Evolutionary conservation across 1,284 basidiomycete genomes (phyloP).

Genomic region (Mycena sp.): DNA sequence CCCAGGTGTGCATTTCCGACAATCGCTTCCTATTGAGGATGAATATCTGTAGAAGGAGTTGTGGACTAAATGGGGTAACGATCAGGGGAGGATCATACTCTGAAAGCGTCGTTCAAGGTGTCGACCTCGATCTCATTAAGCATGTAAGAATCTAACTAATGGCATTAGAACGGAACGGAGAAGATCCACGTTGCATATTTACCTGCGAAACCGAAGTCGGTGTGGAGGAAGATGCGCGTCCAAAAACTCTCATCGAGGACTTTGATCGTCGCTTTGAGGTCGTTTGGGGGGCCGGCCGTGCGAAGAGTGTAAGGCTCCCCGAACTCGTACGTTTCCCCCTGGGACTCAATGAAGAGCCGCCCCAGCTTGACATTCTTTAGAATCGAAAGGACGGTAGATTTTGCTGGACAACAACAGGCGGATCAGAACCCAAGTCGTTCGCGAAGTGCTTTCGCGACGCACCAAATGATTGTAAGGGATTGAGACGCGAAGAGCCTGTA

Average conservation of each 20-base stretch:
- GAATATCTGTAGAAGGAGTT: constrained; percentile 30
- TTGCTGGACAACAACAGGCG: constrained; percentile 18
- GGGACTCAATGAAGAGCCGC: constrained; percentile 38
- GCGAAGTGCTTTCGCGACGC: background rate
- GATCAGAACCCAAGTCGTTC: background rate
- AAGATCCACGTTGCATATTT: constrained; percentile 13
- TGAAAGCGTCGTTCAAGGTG: constrained; percentile 31
- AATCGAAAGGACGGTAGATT: constrained; percentile 26
- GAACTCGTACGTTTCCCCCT: constrained; percentile 34
- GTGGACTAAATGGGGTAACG: background rate
- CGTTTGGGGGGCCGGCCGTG: constrained; percentile 24
- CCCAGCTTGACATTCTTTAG: constrained; percentile 45
- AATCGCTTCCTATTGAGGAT: constrained; percentile 34
- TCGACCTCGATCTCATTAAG: constrained; percentile 35
- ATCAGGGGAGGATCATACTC: constrained; percentile 14
- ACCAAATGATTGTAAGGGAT: constrained; percentile 9
- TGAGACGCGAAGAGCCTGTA: background rate
- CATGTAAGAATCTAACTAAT: constrained; percentile 33
- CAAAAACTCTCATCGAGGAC: constrained; percentile 34
- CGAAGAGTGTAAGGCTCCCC: constrained; percentile 39
- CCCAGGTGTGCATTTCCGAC: constrained; percentile 31
- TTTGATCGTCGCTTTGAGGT: constrained; percentile 29
- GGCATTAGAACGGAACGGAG: background rate
- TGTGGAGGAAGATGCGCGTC: constrained; percentile 33
- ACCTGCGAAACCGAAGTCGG: constrained; percentile 38